Evolutionary conservation across 139 green algal genomes (phyloP), one percentile per base, ranked within the genome.

Genomic region (Zygnema circumcarinatum): DNA sequence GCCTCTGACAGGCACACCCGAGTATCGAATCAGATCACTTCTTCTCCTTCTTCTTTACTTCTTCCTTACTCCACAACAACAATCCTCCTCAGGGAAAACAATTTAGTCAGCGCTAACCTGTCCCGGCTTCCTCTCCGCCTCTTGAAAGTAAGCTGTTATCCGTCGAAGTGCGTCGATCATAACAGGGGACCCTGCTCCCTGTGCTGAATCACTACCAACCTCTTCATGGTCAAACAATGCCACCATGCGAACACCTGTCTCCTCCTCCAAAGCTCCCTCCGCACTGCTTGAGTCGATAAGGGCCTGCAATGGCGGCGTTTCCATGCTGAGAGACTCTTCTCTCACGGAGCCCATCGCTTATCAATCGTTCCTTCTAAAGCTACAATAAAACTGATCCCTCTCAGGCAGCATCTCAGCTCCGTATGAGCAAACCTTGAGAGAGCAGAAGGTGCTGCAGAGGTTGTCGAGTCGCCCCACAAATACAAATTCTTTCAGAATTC

Each of bases 191-290:
- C 95, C 96, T 0, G 96, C 96, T 32, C 96, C 96, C 90, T 93
- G 91, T 7, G 95, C 93, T 40, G 93, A 96, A 29, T 92, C 86
- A 16, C 88, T 95, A 16, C 96, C 95, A 0, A 98, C 95, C 85
- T 99, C 97, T 88, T 99, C 97, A 87, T 99, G 94, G 86, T 99
- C 97, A 87, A 98, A 99, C 69, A 98, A 92, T 1, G 96, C 95
- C 0, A 98, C 83, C 33, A 95, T 92, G 1, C 95, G 95, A 74
- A 98, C 93, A 0, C 92, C 93, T 1, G 86, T 81, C 54, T 93
- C 87, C 0, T 87, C 40, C 35, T 88, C 68, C 29, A 87, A 56
- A 32, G 29, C 40, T 54, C 68, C 80, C 40, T 38, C 38, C 41
- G 74, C 73, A 39, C 47, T 85, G 7, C 7, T 52, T 35, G 81